Conservation (phyloP, 2,329 filamentous ascomycete species). For the Botrytis cinerea region DNA sequence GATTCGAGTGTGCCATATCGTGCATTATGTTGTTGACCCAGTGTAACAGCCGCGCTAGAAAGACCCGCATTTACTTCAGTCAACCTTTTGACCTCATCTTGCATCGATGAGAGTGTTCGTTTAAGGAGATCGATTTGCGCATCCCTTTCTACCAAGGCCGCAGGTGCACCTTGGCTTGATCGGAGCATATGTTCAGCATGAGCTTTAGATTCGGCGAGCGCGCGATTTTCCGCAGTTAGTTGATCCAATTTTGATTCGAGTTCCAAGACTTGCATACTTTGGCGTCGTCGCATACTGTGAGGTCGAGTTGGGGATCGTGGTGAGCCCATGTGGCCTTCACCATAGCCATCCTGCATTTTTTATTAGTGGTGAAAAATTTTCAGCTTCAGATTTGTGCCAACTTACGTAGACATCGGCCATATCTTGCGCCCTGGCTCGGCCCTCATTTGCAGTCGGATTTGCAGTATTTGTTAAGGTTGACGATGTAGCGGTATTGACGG, state of each 20-base stretch:
- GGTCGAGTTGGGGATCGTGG: constrained; percentile 91
- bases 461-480: constrained; percentile 50
- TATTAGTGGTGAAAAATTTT: constrained; percentile 34
- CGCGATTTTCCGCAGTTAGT: constrained; percentile 79
- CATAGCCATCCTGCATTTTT: constrained; percentile 76
- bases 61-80: constrained; percentile 82
- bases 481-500: constrained; percentile 43
- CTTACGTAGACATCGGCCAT: constrained; percentile 96
- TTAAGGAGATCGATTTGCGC: constrained; percentile 82
- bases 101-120: constrained; percentile 75
- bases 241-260: constrained; percentile 85
- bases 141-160: constrained; percentile 77
- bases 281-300: constrained; percentile 92
- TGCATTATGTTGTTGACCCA: constrained; percentile 74
- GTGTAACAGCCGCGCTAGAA: constrained; percentile 72
- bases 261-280: constrained; percentile 96
- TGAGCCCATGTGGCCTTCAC: constrained; percentile 82
- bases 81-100: constrained; percentile 78
- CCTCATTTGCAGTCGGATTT: constrained; percentile 84
- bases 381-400: constrained; percentile 39
- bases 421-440: constrained; percentile 77
- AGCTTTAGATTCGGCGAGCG: constrained; percentile 71
- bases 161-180: constrained; percentile 63
- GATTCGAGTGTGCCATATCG: constrained; percentile 68
- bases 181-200: constrained; percentile 67